Evolutionary conservation across 805 yeast genomes (phyloP).

Genomic region (Yamadazyma laniorum): DNA sequence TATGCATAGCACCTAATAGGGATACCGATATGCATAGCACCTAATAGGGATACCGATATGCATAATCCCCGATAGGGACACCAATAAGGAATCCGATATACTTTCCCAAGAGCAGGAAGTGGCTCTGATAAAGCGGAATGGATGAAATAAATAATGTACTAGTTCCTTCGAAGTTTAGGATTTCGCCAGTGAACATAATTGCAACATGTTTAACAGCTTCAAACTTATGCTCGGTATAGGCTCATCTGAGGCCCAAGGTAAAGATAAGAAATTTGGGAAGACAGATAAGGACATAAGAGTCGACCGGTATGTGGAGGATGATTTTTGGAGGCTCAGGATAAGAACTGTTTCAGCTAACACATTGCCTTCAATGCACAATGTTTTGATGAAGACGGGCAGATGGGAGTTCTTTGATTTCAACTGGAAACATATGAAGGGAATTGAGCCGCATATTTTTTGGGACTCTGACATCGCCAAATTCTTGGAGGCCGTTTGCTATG

Average conservation of each 20-base stretch:
- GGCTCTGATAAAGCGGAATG: too few species aligned
- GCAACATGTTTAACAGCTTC: neutral
- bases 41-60: too few species aligned
- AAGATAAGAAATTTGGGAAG: neutral
- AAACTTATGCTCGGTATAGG: neutral
- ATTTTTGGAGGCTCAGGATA: constrained; percentile 17
- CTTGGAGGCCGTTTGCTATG: constrained; percentile 19
- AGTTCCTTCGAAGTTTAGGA: too few species aligned
- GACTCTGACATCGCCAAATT: constrained; percentile 24
- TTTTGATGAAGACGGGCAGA: constrained; percentile 19
- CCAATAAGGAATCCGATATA: too few species aligned
- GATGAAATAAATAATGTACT: too few species aligned
- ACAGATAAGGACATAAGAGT: neutral
- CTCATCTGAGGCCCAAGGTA: neutral
- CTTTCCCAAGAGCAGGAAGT: too few species aligned
- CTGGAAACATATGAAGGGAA: constrained; percentile 10
- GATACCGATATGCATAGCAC: too few species aligned
- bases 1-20: too few species aligned
- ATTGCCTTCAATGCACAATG: constrained; percentile 18
- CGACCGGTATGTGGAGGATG: constrained; percentile 6
- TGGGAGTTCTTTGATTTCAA: constrained; percentile 18
- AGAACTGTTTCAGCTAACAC: constrained; percentile 16
- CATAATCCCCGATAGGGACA: too few species aligned
- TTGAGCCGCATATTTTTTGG: constrained; percentile 22
- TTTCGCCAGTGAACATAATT: too few species aligned